Conservation (phyloP, 163 green algal species). For the Prototheca wickerhamii region DNA sequence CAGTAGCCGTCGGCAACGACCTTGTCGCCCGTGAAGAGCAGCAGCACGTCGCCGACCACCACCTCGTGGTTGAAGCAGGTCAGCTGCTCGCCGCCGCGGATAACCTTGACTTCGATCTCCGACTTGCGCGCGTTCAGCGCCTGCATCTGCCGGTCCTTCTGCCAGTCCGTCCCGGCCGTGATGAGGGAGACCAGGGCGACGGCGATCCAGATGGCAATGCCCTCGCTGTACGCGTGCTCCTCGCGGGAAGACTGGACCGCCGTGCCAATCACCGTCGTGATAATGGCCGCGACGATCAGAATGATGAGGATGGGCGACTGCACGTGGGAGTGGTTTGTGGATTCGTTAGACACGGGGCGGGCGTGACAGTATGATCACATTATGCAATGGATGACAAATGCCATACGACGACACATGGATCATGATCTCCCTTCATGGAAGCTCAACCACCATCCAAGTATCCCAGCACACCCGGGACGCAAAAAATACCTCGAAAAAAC, state of each 20-base stretch:
- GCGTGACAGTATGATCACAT: neutral
- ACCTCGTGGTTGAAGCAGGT: constrained; percentile 74
- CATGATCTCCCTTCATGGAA: no score
- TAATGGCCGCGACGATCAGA: constrained; percentile 72
- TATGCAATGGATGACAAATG: neutral
- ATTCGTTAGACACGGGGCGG: constrained; percentile 12
- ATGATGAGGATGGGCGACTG: constrained; percentile 89
- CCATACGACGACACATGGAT: no score
- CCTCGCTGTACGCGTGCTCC: constrained; percentile 78
- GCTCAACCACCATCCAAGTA: no score
- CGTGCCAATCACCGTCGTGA: constrained; percentile 71
- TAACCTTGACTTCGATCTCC: constrained; percentile 66
- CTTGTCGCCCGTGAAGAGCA: constrained; percentile 89
- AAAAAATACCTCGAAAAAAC: neutral
- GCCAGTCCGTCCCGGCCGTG: constrained; percentile 85
- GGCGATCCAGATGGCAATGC: constrained; percentile 87
- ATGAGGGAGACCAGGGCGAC: constrained; percentile 84
- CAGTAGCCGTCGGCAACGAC: constrained; percentile 80
- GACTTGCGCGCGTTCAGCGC: constrained; percentile 89
- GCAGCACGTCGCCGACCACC: constrained; percentile 87
- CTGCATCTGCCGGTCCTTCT: constrained; percentile 90
- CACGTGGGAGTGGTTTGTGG: constrained; percentile 44
- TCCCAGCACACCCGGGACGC: no score
- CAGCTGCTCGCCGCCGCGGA: constrained; percentile 55
- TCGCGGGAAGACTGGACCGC: constrained; percentile 63